A percentile compares a stretch with the other conserved stretches of the same genome.
These are phyloP conservation scores for Coemansia sp. DNA, from an alignment of 192 early-diverging fungal genomes.

Conservation along the genomic window DNA sequence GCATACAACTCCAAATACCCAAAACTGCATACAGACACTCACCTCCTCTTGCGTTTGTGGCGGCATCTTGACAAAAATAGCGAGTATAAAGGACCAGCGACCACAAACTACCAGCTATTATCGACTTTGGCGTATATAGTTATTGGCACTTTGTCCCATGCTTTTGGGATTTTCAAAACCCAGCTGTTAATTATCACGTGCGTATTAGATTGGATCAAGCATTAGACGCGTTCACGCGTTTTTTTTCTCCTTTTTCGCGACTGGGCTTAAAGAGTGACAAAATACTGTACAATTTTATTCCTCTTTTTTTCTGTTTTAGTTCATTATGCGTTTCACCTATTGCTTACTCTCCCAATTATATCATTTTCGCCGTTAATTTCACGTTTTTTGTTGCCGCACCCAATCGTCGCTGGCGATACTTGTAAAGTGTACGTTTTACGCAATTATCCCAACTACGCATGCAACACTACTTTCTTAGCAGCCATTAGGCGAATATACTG, in stretches of 20 bases:
- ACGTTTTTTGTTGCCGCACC: background rate
- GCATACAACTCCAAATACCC: background rate
- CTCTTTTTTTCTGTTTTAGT: background rate
- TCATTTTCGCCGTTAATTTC: background rate
- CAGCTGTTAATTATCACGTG: background rate
- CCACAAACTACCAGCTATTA: background rate
- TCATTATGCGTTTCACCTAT: background rate
- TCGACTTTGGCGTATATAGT: background rate
- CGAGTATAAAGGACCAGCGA: background rate
- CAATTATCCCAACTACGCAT: background rate
- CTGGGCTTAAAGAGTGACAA: background rate
- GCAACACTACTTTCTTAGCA: no score
- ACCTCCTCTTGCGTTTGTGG: slow-evolving; percentile 4
- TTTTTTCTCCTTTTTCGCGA: background rate
- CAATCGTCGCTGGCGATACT: background rate
- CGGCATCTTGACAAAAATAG: background rate
- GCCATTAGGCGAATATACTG: no score
- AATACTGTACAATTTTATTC: background rate
- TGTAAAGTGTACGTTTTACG: slow-evolving; percentile 1
- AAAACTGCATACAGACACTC: background rate
- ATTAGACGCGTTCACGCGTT: background rate
- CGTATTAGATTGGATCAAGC: background rate
- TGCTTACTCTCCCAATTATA: background rate
- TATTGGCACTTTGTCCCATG: background rate
- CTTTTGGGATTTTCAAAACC: background rate